These are phyloP conservation scores for Trichosporon coremiiforme DNA, from an alignment of 1,284 basidiomycete species.

Conservation along the genomic window DNA sequence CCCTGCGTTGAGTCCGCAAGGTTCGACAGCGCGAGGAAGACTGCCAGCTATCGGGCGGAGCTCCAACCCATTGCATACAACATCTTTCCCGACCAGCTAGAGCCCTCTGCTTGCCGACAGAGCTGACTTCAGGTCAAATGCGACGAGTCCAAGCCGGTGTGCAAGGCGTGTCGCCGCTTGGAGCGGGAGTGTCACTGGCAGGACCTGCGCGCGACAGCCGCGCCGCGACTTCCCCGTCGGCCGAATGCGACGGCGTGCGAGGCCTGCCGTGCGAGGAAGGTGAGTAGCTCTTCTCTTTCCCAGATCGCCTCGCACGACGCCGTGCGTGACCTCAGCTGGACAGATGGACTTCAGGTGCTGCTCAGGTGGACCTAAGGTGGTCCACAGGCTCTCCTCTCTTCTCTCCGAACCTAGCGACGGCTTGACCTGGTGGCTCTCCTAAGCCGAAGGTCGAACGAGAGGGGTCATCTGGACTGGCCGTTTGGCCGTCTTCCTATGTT, in stretches of 20 bases:
- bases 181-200: constrained; percentile 18
- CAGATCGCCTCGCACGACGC: too few species aligned
- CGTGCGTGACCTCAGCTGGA: too few species aligned
- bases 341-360: not conserved
- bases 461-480: too few species aligned
- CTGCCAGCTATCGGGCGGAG: too few species aligned
- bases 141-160: constrained; percentile 26
- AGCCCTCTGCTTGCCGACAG: too few species aligned
- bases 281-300: not conserved
- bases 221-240: constrained; percentile 19
- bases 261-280: constrained; percentile 20
- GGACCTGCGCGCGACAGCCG: not conserved
- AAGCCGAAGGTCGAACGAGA: too few species aligned
- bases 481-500: too few species aligned
- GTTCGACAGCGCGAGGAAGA: too few species aligned
- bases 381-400: not conserved
- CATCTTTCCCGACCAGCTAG: too few species aligned
- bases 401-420: not conserved
- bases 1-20: too few species aligned
- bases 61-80: too few species aligned
- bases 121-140: constrained; percentile 23
- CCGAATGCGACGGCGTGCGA: constrained; percentile 23
- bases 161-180: constrained; percentile 21
- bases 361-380: not conserved
- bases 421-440: too few species aligned